These are phyloP conservation scores for Fusarium annulatum DNA, from an alignment of 2,329 filamentous ascomycete species.

Conservation along the genomic window DNA sequence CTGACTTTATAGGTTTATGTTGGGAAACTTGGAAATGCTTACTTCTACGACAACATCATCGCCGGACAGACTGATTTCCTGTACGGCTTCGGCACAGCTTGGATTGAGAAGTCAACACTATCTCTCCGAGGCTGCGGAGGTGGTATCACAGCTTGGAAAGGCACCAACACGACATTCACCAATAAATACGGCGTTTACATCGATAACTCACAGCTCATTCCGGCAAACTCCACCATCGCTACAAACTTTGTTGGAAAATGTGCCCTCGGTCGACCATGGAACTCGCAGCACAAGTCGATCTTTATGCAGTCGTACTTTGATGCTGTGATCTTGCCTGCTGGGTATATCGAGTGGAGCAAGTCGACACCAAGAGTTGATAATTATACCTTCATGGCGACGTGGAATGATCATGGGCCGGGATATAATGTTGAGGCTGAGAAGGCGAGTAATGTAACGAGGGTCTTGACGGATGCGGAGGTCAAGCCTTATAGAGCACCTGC, in stretches of 20 bases:
- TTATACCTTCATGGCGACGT: constrained; percentile 68
- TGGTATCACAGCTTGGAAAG: constrained; percentile 76
- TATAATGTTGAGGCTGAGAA: constrained; percentile 61
- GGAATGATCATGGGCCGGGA: constrained; percentile 62
- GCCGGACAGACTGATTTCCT: constrained; percentile 76
- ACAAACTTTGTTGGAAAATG: constrained; percentile 56
- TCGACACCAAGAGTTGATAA: constrained; percentile 44
- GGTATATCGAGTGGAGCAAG: constrained; percentile 57
- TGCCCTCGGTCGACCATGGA: constrained; percentile 72
- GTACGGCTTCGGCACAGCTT: constrained; percentile 75
- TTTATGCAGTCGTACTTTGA: constrained; percentile 68
- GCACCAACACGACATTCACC: constrained; percentile 69
- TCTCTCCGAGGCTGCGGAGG: constrained; percentile 70
- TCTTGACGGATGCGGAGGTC: constrained; percentile 54
- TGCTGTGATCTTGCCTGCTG: constrained; percentile 61
- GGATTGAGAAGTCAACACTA: constrained; percentile 65
- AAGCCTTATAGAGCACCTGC: constrained; percentile 38
- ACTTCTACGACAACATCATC: constrained; percentile 69
- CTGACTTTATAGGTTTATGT: constrained; percentile 62
- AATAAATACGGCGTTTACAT: constrained; percentile 78
- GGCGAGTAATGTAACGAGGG: constrained; percentile 54
- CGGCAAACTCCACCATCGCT: constrained; percentile 63
- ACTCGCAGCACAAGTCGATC: constrained; percentile 66
- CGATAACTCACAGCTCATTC: constrained; percentile 62
- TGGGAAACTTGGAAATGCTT: constrained; percentile 73